Percentiles rank a stretch among this genome's conserved stretches.
Evolutionary conservation across 768 basidiomycete genomes (phyloP).

Genomic region (Paxillus involutus): DNA sequence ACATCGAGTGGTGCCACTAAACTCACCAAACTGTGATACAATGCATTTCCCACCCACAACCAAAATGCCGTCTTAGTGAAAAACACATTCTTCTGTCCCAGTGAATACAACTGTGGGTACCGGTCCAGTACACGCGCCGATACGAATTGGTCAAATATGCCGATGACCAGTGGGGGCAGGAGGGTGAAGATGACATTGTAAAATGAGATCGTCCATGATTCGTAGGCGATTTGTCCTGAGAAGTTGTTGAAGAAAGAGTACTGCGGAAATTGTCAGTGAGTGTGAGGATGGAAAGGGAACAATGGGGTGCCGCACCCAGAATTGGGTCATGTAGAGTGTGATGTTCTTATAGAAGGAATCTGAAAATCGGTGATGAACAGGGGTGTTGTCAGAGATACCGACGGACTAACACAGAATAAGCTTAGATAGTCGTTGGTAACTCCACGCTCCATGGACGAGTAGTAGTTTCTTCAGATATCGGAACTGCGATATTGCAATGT

Average conservation of each 20-base stretch:
- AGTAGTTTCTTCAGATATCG: slow-evolving; percentile 91
- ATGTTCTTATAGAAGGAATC: slow-evolving; percentile 99
- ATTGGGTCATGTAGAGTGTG: slow-evolving; percentile 96
- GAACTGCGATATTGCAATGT: slow-evolving; percentile 98
- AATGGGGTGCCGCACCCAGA: slow-evolving; percentile 69
- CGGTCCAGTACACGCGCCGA: slow-evolving; percentile 94
- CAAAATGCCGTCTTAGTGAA: slow-evolving; percentile 91
- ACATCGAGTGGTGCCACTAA: neutral
- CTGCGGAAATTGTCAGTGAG: slow-evolving; percentile 39
- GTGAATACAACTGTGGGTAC: slow-evolving; percentile 93
- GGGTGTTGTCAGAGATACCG: neutral
- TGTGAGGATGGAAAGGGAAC: neutral
- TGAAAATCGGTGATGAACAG: slow-evolving; percentile 31
- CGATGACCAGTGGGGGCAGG: slow-evolving; percentile 94
- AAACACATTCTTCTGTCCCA: slow-evolving; percentile 93
- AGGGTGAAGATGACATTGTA: slow-evolving; percentile 98
- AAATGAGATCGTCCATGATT: slow-evolving; percentile 97
- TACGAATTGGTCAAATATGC: slow-evolving; percentile 98
- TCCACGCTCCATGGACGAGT: slow-evolving; percentile 98
- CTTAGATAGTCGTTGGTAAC: slow-evolving; percentile 92
- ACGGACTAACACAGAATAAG: slow-evolving; percentile 83
- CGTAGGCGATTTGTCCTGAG: slow-evolving; percentile 97
- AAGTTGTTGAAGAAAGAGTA: slow-evolving; percentile 99
- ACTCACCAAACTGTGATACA: slow-evolving; percentile 86
- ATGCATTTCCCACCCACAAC: slow-evolving; percentile 86